Base-by-base conservation (phyloP, 177 flowering plant genomes). In the Tripterygium wilfordii region DNA sequence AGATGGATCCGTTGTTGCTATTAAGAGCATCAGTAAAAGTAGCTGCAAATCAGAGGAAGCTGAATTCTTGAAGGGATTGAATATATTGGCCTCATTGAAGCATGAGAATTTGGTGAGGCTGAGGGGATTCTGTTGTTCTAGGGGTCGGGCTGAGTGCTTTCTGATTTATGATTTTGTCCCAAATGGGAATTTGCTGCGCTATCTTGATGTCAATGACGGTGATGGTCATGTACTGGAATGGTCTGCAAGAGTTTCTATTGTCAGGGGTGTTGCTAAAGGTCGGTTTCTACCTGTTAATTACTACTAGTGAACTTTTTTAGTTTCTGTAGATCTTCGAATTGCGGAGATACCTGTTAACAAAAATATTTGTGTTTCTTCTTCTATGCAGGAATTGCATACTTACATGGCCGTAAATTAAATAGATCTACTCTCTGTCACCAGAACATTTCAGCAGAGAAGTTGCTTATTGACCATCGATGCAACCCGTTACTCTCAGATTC, bases 181-280 rank as follows among this genome's bases (percentile, higher is more conserved):
- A 3, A 73, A 76, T 48, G 82, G 77, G 28, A 79, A 55, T 38
- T 52, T 79, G 61, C 52, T 62, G 36, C 28, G 28, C 9, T 79
- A 73, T 57, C 67, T 79, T 8, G 84, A 79, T 54, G 36, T 68
- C 13, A 61, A 70, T 41, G 73, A 68, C 23, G 79, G 68, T 6
- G 68, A 65, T 45, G 40, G 51, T 21, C 66, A 27, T 15, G 61
- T 73, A 10, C 79, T 76, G 31, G 79, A 72, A 32, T 76, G 81
- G 84, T 66, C 80, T 14, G 64, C 75, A 4, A 58, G 84, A 53
- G 72, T 76, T 46, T 59, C 72, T 18, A 72, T 78, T 35, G 57
- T 72, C 54, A 73, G 47, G 38, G 76, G 84, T 30, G 66, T 70
- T 36, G 84, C 84, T 23, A 76, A 64, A 76, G 84, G 84, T 78